Base-by-base conservation (phyloP, 192 early-diverging fungal species). In the Allomyces macrogynus region DNA sequence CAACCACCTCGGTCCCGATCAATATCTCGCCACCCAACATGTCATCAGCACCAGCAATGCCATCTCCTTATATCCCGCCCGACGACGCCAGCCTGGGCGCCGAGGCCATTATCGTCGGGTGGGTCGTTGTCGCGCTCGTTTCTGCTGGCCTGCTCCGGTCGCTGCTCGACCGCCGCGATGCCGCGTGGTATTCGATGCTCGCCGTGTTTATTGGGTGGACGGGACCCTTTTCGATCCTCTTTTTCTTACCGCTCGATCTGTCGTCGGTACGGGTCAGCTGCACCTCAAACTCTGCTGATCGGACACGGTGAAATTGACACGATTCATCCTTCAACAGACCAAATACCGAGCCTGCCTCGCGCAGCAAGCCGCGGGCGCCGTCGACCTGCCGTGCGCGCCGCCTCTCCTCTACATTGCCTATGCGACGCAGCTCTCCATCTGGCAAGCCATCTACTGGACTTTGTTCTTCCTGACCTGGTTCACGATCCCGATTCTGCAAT, bases 401-500 rank as follows among this genome's bases (percentile, higher is more conserved):
- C 49, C 49, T 7, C 20, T n/a, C 49, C 49, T 57, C 16, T 57
- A 57, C 49, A 14, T 57, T 10, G 2, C 49, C 16, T n/a, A 14
- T 3, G 49, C 49, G 16, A 57, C 20, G 16, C 20, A 20, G 49
- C 49, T 20, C 16, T 57, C 49, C 16, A 57, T 57, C 49, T 57
- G 49, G 49, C 49, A 57, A n/a, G 12, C 49, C 49, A 57, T 57
- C 5, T 57, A 57, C 49, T 57, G 49, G 49, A 57, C 49, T 0
- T 16, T 57, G 1, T 57, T 49, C 12, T 44, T 27, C 62, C 62
- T 24, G 18, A 54, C 7, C 63, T 86, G 80, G 81, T 76, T 87
- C 18, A 75, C 83, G 42, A 82, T 92, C 61, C 92, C 92, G 26
- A 71, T 94, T 49, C 74, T 93, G 73, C 88, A 91, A 72, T 76